Base-by-base conservation (phyloP, 441 rosid genomes). In the Hura crepitans region DNA sequence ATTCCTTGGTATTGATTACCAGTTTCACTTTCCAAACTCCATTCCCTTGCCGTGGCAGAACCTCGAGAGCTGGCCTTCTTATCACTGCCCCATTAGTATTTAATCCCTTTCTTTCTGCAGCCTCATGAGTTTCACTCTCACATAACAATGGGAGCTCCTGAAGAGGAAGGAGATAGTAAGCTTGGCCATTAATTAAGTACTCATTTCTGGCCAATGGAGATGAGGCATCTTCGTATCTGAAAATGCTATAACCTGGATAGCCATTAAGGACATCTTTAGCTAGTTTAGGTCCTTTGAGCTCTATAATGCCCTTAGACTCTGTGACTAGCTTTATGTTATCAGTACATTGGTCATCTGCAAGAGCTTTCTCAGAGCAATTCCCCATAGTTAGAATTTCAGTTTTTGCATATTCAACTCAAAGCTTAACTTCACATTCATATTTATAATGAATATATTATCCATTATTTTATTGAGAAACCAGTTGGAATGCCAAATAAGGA, bases 21-120 rank as follows among this genome's bases (percentile, higher is more conserved):
- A 88, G 49, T 70, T 85, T 90, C 69, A 88, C 94, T 73, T 78
- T 87, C 93, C 89, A 87, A 28, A 87, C 86, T 9, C 93, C 91
- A 0, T 87, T 74, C 74, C 82, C 78, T 42, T 81, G 78, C 62
- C 79, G 65, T 0, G 90, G 87, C 69, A 86, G 83, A 56, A 83
- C 89, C 70, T 85, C 75, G 7, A 85, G 12, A 42, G 1, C 13
- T 11, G 10, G 14, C 46, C 13, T 42, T 11, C 46, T 42, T 9
- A 12, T 1, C 13, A 12, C 47, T 14, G 73, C 83, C n/a, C n/a
- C n/a, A n/a, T n/a, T n/a, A n/a, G n/a, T n/a, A n/a, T n/a, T n/a
- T n/a, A n/a, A n/a, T n/a, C n/a, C n/a, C n/a, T n/a, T n/a, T n/a
- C n/a, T n/a, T 5, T 77, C 53, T 0, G 74, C 79, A n/a, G 47